Evolutionary conservation across 192 early-diverging fungal genomes (phyloP), one percentile per base, ranked within the genome.

Genomic region (Paraglomus brasilianum): DNA sequence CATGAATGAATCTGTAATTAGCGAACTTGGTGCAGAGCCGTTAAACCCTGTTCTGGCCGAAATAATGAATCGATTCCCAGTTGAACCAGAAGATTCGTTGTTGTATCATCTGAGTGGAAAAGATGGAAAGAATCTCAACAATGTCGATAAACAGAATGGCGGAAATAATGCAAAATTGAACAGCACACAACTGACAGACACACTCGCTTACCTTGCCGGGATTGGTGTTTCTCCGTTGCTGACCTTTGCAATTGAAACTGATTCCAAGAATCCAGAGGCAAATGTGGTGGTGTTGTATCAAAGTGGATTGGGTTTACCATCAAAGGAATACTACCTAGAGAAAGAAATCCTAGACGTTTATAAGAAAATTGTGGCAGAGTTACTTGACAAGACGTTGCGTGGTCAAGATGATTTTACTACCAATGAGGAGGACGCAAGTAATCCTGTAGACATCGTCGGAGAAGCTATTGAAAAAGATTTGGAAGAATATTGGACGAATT

Each of bases 271-370:
- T 30, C 89, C 88, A 8, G 72, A 80, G 43, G 14, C 52, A 4
- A 86, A 84, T 63, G 73, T 79, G 1, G 73, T 91, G 43, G 43
- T 45, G 11, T 38, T 91, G 17, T 49, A 21, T 4, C 85, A 89
- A 70, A 65, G 41, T 36, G 85, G 82, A 3, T 74, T 89, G n/a
- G 80, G 74, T 38, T 53, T 88, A 41, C 87, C 88, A n/a, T 83
- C 85, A 24, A 88, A 82, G 41, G 81, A 89, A 45, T 89, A 89
- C 50, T 90, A 90, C 73, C 51, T 77, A 15, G 77, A 89, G 8
- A 45, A 74, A 8, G 72, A 82, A 3, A 75, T 79, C 8, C 13
- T 87, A 11, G 51, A 24, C 21, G 48, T 74, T 14, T 88, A 85
- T 47, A 57, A 78, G 65, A 55, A 46, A 13, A 75, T 75, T 10